A percentile compares a stretch with the other conserved stretches of the same genome.
Evolutionary conservation across 768 basidiomycete species (phyloP).

Genomic region (Pulveroboletus frians): DNA sequence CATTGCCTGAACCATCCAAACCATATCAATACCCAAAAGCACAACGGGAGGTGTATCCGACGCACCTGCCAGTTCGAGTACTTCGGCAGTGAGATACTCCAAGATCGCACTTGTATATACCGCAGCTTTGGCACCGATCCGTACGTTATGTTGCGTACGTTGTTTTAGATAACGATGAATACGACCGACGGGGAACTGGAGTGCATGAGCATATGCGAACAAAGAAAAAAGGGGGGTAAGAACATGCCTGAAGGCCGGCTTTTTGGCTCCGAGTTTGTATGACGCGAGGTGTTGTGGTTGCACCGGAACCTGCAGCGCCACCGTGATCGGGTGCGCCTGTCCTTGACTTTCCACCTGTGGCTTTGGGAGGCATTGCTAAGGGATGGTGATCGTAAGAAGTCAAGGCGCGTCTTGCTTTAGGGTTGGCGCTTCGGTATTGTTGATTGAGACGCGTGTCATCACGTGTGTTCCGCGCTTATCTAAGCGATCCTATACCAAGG

Average conservation of each 20-base stretch:
- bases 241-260: constrained; percentile 78
- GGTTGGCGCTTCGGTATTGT: constrained; percentile 31
- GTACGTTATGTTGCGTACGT: constrained; percentile 88
- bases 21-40: not conserved
- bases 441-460: constrained; percentile 27
- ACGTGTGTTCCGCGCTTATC: constrained; percentile 15
- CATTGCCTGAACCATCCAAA: constrained; percentile 60
- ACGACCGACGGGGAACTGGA: constrained; percentile 93
- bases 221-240: not conserved
- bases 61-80: constrained; percentile 90
- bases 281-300: constrained; percentile 31
- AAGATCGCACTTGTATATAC: constrained; percentile 95
- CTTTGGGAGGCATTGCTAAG: constrained; percentile 43
- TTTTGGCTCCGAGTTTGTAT: constrained; percentile 74
- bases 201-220: not conserved
- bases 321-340: constrained; percentile 32
- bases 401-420: constrained; percentile 32
- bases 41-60: not conserved
- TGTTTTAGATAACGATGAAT: constrained; percentile 94
- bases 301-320: constrained; percentile 24
- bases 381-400: constrained; percentile 28
- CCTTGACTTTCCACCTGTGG: constrained; percentile 62
- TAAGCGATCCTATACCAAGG: too few species aligned
- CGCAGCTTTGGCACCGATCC: constrained; percentile 96
- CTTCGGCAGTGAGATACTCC: constrained; percentile 95